Conservation (phyloP, 1,284 basidiomycete genomes). For the Trichosporon sp. region DNA sequence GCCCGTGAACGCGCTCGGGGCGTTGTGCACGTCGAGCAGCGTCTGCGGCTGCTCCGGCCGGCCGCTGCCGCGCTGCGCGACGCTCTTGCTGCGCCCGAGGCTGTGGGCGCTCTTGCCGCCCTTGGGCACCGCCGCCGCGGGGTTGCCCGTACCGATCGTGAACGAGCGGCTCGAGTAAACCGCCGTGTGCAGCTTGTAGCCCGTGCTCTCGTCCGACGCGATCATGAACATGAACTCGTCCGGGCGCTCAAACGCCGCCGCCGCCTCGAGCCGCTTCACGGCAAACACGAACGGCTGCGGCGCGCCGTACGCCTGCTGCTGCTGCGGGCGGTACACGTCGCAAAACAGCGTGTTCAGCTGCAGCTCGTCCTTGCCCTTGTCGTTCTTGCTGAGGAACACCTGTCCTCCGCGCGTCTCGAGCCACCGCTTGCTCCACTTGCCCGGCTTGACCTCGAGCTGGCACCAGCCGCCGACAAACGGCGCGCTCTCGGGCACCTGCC, state of each 20-base stretch:
- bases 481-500: constrained; percentile 62
- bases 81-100: not conserved
- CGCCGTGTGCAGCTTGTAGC: constrained; percentile 36
- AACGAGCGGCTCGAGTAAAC: constrained; percentile 31
- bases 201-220: constrained; percentile 58
- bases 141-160: constrained; percentile 10
- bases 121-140: not conserved
- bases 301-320: constrained; percentile 61
- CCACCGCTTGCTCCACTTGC: constrained; percentile 88
- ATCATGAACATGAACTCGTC: constrained; percentile 79
- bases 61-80: not conserved
- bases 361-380: constrained; percentile 73
- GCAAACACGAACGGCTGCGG: constrained; percentile 71
- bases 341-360: constrained; percentile 60
- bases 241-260: constrained; percentile 75
- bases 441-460: constrained; percentile 78
- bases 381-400: constrained; percentile 77
- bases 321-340: constrained; percentile 68
- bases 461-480: constrained; percentile 69
- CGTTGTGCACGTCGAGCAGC: constrained; percentile 6
- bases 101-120: too few relatives aligned
- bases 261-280: constrained; percentile 72
- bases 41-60: not conserved
- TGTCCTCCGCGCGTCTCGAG: constrained; percentile 76
- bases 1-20: constrained; percentile 12